Evolutionary conservation across 1,284 basidiomycete species (phyloP).

Genomic region (Lignosus rhinocerotis): DNA sequence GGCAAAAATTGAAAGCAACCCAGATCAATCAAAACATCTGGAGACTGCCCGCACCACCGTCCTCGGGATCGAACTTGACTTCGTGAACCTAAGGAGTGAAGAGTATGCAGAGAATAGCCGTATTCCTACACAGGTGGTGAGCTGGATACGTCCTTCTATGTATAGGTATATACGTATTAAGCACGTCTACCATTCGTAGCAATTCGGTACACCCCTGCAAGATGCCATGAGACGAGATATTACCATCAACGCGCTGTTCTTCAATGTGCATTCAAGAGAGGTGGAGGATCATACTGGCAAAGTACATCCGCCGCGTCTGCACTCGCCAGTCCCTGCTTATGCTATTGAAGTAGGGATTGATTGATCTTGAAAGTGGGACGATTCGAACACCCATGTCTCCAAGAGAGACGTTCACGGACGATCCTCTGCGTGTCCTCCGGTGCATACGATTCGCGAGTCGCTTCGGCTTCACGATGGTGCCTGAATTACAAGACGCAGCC

Average conservation of each 20-base stretch:
- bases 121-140: constrained; percentile 86
- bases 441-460: constrained; percentile 92
- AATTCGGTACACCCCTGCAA: constrained; percentile 90
- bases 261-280: constrained; percentile 87
- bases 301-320: constrained; percentile 39
- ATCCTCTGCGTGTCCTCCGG: constrained; percentile 90
- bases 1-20: constrained; percentile 89
- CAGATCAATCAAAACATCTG: constrained; percentile 97
- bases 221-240: constrained; percentile 92
- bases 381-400: constrained; percentile 92
- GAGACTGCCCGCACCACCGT: constrained; percentile 94
- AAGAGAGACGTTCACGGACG: constrained; percentile 88
- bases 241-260: constrained; percentile 96
- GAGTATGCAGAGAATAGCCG: constrained; percentile 87
- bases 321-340: not conserved
- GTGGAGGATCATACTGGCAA: constrained; percentile 91
- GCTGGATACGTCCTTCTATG: constrained; percentile 25
- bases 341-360: constrained; percentile 62
- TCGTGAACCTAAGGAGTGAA: constrained; percentile 93
- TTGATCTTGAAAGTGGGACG: constrained; percentile 78
- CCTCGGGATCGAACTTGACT: constrained; percentile 86
- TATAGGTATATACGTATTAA: too few relatives aligned
- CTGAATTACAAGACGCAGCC: constrained; percentile 69
- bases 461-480: constrained; percentile 82
- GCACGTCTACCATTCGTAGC: constrained; percentile 42